phyloP scores from a whole-genome alignment of 352 stramenopile genomes.

The Pythium utonaiense region DNA sequence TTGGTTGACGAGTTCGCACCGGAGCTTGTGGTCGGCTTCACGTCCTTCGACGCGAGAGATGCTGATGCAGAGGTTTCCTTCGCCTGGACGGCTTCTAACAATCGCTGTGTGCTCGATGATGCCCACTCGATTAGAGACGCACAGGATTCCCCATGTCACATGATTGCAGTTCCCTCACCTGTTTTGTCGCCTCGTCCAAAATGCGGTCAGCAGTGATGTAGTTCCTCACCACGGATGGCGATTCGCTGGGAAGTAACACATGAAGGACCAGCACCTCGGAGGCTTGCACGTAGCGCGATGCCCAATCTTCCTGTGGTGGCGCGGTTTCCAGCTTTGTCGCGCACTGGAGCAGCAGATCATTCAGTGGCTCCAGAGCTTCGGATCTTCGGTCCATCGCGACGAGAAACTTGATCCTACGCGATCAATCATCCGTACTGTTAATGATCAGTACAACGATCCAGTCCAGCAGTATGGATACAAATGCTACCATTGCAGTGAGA shows the following conservation, averaged over 20 bases:
- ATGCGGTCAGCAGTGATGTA: conserved; percentile 35
- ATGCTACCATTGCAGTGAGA: conserved; percentile 45
- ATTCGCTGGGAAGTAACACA: conserved; percentile 44
- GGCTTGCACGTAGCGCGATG: conserved; percentile 7
- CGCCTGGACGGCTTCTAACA: neutral
- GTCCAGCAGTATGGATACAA: neutral
- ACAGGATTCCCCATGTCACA: neutral
- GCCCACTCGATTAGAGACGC: too few species aligned
- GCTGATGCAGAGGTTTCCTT: neutral
- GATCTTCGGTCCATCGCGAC: conserved; percentile 48
- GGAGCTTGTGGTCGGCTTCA: neutral
- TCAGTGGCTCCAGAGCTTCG: conserved; percentile 29
- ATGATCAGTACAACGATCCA: neutral
- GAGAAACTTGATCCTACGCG: conserved; percentile 52
- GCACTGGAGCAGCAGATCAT: conserved; percentile 24
- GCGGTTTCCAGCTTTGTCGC: neutral
- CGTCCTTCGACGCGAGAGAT: neutral
- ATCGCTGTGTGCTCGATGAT: too few species aligned
- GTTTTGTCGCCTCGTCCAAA: conserved; percentile 41
- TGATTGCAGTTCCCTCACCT: too few species aligned
- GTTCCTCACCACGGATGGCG: conserved; percentile 26
- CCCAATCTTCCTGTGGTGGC: neutral
- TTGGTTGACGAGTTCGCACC: neutral
- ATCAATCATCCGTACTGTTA: neutral
- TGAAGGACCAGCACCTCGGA: conserved; percentile 48